Evolutionary conservation across 2,329 filamentous ascomycete species (phyloP).

Genomic region (Trichoderma citrinoviride): DNA sequence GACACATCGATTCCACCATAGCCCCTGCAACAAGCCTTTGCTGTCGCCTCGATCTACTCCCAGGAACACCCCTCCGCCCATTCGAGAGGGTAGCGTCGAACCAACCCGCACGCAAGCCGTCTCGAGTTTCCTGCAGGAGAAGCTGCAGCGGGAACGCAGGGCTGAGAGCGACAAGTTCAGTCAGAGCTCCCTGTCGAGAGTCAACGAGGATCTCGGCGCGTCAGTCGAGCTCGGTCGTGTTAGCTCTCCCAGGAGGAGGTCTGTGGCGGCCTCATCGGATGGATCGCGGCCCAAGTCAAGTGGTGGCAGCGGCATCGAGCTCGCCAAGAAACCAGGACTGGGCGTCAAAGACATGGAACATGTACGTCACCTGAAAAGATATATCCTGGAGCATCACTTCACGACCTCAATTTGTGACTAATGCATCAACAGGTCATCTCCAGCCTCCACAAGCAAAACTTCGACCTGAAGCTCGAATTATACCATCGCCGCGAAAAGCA

Average conservation of each 20-base stretch:
- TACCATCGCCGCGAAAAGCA: constrained; percentile 67
- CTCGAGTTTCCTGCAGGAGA: constrained; percentile 55
- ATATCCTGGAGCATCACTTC: not conserved
- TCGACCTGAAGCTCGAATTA: constrained; percentile 71
- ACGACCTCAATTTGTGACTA: not conserved
- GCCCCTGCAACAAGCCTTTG: constrained; percentile 36
- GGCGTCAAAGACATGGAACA: constrained; percentile 68
- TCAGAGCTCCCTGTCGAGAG: constrained; percentile 33
- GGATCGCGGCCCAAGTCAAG: constrained; percentile 45
- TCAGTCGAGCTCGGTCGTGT: constrained; percentile 40
- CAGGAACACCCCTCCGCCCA: constrained; percentile 42
- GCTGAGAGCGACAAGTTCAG: constrained; percentile 46
- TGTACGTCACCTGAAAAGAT: constrained; percentile 39
- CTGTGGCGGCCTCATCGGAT: constrained; percentile 32
- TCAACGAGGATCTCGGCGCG: constrained; percentile 38
- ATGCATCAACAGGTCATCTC: constrained; percentile 54
- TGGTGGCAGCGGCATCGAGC: constrained; percentile 37
- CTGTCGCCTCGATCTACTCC: constrained; percentile 39
- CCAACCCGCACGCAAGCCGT: constrained; percentile 40
- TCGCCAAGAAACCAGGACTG: constrained; percentile 51
- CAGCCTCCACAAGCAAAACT: constrained; percentile 71
- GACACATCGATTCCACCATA: constrained; percentile 39
- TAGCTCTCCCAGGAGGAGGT: constrained; percentile 41
- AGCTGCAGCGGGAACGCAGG: constrained; percentile 50
- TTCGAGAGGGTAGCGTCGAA: constrained; percentile 44